A percentile compares a stretch with the other conserved stretches of the same genome.
phyloP scores from a whole-genome alignment of 495 filamentous ascomycete species.

The Lophiostoma macrostomum region DNA sequence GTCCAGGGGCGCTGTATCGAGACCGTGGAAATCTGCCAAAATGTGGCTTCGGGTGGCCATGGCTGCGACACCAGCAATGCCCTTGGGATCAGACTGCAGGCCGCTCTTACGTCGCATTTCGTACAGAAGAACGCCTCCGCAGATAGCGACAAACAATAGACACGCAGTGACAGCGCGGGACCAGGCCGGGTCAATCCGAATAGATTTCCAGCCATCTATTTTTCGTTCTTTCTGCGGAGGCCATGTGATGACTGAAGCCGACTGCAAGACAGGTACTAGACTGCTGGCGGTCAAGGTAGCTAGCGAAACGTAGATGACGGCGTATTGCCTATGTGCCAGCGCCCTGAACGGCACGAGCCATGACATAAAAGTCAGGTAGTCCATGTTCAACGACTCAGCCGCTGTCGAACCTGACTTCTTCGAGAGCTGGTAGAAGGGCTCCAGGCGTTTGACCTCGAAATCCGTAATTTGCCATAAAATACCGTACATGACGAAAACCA shows the following conservation, averaged over 20 bases:
- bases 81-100: constrained; percentile 64
- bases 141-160: constrained; percentile 52
- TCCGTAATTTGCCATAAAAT: constrained; percentile 73
- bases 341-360: constrained; percentile 62
- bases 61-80: constrained; percentile 69
- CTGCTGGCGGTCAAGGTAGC: constrained; percentile 62
- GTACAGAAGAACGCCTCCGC: constrained; percentile 54
- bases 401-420: constrained; percentile 60
- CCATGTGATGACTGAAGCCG: constrained; percentile 53
- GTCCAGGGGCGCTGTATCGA: constrained; percentile 62
- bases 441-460: constrained; percentile 70
- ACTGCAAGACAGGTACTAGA: constrained; percentile 59
- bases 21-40: constrained; percentile 68
- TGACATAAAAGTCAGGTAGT: constrained; percentile 65
- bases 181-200: constrained; percentile 56
- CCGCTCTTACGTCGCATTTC: constrained; percentile 61
- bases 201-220: constrained; percentile 37
- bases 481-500: constrained; percentile 67
- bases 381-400: constrained; percentile 66
- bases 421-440: constrained; percentile 72
- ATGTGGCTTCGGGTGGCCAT: constrained; percentile 72
- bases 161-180: constrained; percentile 56
- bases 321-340: constrained; percentile 58
- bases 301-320: constrained; percentile 61
- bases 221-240: constrained; percentile 39